Evolutionary conservation across 1,284 basidiomycete species (phyloP), one percentile per base, ranked within the genome.

Genomic region (Ceratobasidium sp.): DNA sequence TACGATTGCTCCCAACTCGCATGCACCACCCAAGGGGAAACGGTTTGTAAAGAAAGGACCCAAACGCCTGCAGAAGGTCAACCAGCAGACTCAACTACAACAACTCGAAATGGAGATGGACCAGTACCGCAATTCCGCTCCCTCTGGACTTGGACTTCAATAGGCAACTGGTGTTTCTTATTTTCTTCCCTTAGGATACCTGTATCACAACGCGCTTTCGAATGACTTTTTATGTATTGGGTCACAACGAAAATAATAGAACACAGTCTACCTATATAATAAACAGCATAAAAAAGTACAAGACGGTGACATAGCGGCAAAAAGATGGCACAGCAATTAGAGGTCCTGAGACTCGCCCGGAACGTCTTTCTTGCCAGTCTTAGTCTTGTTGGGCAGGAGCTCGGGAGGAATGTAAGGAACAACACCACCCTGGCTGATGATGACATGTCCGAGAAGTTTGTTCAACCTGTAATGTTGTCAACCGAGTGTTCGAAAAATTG

Each of bases 361-460:
- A 34, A 48, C 43, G 21, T 50, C 69, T 74, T 77, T 77, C 81
- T 87, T 87, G 81, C 79, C 85, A 60, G 86, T 84, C 85, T 90
- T 91, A 81, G 69, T 71, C 69, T 71, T 71, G 69, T 60, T 71
- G 69, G 69, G 69, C 45, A 71, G 30, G 21, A 71, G 57, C 69
- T 71, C 87, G 77, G 86, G 83, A 78, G 86, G 84, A 72, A 90
- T 89, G 79, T 83, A 83, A 64, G 93, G 93, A 52, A 96, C 88
- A 72, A 96, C 93, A 88, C 93, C 94, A 84, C 93, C 93, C 79
- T 96, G 93, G 39, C 91, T 93, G 84, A 96, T 96, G 79, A 93
- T 90, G 76, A 96, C 93, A 77, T 89, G 86, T 58, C 93, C 93
- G 58, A 96, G 86, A 55, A 93, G 87, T 78, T 88, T 91, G 81